These are phyloP conservation scores for Primulina tabacum DNA, from an alignment of 257 asterid genomes.

Conservation along the genomic window DNA sequence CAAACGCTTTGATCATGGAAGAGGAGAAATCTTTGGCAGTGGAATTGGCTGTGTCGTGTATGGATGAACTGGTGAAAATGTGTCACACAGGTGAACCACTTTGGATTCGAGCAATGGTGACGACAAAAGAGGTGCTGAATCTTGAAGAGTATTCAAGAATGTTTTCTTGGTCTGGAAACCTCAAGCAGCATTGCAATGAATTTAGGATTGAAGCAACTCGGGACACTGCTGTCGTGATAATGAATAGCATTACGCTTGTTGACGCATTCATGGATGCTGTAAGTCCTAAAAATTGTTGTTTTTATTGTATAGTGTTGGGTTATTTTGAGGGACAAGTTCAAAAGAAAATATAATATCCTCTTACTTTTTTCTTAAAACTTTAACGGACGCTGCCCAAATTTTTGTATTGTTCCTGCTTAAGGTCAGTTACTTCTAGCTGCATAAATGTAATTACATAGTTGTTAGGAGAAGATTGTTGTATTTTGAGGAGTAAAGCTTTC, in stretches of 20 bases:
- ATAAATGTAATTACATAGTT: too few species aligned
- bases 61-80: slow-evolving; percentile 68
- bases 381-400: too few species aligned
- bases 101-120: slow-evolving; percentile 42
- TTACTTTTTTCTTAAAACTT: too few species aligned
- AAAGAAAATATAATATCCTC: too few species aligned
- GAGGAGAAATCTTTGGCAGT: slow-evolving; percentile 71
- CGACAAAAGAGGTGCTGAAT: slow-evolving; percentile 44
- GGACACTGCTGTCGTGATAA: slow-evolving; percentile 69
- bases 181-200: slow-evolving; percentile 32
- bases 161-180: slow-evolving; percentile 61
- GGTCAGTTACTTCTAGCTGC: too few species aligned
- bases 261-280: slow-evolving; percentile 91
- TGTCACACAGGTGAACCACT: slow-evolving; percentile 64
- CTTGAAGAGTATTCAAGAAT: slow-evolving; percentile 43
- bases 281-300: slow-evolving; percentile 15
- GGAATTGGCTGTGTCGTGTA: slow-evolving; percentile 63
- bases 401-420: too few species aligned
- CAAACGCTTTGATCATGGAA: slow-evolving; percentile 49
- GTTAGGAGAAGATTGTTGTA: background rate
- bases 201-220: slow-evolving; percentile 68
- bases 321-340: background rate
- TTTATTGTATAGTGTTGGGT: background rate
- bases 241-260: slow-evolving; percentile 88
- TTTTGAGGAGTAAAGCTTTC: background rate